phyloP scores from a whole-genome alignment of 1,284 basidiomycete genomes.

The Naganishia sp. region DNA sequence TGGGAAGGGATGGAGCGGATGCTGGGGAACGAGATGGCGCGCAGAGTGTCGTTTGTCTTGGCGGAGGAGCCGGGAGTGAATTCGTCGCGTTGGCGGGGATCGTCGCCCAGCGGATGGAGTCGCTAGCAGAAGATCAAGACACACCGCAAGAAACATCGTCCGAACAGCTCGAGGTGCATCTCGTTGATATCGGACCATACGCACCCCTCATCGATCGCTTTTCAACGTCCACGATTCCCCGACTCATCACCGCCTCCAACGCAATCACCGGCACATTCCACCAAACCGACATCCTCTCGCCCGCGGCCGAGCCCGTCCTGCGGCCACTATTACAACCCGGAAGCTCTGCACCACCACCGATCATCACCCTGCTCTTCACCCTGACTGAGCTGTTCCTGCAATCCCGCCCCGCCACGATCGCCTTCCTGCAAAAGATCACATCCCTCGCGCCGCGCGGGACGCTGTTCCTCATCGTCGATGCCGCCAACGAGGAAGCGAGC shows the following conservation, averaged over 20 bases:
- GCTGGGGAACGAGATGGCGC: slow-evolving; percentile 11
- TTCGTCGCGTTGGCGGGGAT: slow-evolving; percentile 50
- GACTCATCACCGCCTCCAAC: slow-evolving; percentile 3
- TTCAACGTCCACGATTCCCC: slow-evolving; percentile 1
- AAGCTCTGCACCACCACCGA: slow-evolving; percentile 34
- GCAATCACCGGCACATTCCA: slow-evolving; percentile 24
- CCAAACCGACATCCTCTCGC: slow-evolving; percentile 30
- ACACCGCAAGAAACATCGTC: background rate
- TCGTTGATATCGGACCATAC: slow-evolving; percentile 30
- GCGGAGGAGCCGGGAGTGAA: slow-evolving; percentile 55
- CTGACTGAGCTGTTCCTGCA: slow-evolving; percentile 54
- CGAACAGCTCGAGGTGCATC: slow-evolving; percentile 13
- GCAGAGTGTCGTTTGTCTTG: slow-evolving; percentile 46
- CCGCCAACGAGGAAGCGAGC: slow-evolving; percentile 42
- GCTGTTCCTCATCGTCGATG: slow-evolving; percentile 53
- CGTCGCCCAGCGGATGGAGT: slow-evolving; percentile 33
- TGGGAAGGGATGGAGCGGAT: slow-evolving; percentile 21
- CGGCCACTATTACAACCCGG: slow-evolving; percentile 4
- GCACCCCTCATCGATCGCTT: slow-evolving; percentile 22
- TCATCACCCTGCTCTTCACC: slow-evolving; percentile 55
- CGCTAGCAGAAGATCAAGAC: slow-evolving; percentile 4
- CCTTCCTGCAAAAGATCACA: slow-evolving; percentile 49
- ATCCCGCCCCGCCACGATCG: slow-evolving; percentile 50
- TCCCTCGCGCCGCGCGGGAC: slow-evolving; percentile 47
- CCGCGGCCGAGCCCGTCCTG: slow-evolving; percentile 2